Evolutionary conservation across 768 basidiomycete species (phyloP), one percentile per base, ranked within the genome.

Genomic region (Suillus tomentosus): DNA sequence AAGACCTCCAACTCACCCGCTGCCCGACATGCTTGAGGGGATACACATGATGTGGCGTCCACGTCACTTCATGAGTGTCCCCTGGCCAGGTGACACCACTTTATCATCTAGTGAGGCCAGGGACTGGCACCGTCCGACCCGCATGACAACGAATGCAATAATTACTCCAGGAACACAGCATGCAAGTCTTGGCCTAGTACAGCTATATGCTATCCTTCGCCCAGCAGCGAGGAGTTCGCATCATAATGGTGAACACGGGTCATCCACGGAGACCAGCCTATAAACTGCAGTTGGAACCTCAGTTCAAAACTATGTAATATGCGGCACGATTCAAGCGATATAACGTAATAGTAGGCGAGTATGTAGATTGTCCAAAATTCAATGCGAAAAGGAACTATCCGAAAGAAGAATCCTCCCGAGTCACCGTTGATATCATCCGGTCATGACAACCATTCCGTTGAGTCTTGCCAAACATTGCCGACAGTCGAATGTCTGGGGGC

Each of bases 401-500:
- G 42, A 58, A 43, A 31, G 57, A 42, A 58, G 57, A 42, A 13
- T 58, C 57, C 17, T 58, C 55, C 22, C 22, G 48, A 37, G 53
- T 39, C 53, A 61, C 34, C 9, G 60, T 61, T 14, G 61, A 60
- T 62, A 60, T 62, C 55, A 60, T 62, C 55, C 42, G 19, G 17
- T 39, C 56, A 58, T 42, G 60, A 50, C 22, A 61, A 10, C 54
- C 59, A 62, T 62, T 61, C 27, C 62, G 27, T 15, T 61, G 40
- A 36, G 70, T 43, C 42, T 66, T 75, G 48, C 68, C 61, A 59
- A 68, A 37, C 36, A 74, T 64, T 37, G 60, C 59, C 11, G 69
- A 67, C 58, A 77, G 68, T 60, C 76, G 74, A 63, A 84, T 71
- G 61, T 81, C 78, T 11, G 90, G 85, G 27, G 92, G 92, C 31